Evolutionary conservation across 768 basidiomycete genomes (phyloP).

Genomic region (Pisolithus sp.): DNA sequence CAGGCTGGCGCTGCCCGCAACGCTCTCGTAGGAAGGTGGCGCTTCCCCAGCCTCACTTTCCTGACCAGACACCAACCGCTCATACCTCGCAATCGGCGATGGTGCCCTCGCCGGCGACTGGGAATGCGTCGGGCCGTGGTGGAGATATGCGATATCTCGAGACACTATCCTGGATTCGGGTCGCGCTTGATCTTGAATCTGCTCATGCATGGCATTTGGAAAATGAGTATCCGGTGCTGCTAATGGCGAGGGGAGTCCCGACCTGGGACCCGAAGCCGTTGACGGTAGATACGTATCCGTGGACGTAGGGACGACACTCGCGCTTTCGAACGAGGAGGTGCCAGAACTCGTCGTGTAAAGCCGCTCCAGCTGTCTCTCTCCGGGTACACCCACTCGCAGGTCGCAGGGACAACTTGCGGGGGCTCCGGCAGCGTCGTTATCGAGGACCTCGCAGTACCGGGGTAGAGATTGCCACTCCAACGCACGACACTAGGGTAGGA

Average conservation of each 20-base stretch:
- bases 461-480: conserved; percentile 77
- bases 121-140: neutral
- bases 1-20: conserved; percentile 1
- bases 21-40: conserved; percentile 52
- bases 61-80: conserved; percentile 81
- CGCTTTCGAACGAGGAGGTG: conserved; percentile 26
- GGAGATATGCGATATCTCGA: neutral
- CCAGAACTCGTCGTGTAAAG: conserved; percentile 25
- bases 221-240: too few relatives aligned
- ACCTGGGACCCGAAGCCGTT: neutral
- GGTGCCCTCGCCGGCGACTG: conserved; percentile 13
- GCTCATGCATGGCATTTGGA: too few relatives aligned
- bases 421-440: conserved; percentile 3
- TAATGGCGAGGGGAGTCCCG: too few relatives aligned
- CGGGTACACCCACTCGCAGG: neutral
- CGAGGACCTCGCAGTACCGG: conserved; percentile 48
- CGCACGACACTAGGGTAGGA: conserved; percentile 58
- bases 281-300: neutral
- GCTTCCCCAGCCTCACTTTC: conserved; percentile 78
- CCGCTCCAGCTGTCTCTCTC: conserved; percentile 14
- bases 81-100: conserved; percentile 47
- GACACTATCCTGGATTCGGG: neutral
- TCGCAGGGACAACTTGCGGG: conserved; percentile 41
- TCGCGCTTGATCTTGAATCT: too few relatives aligned
- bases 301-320: neutral